phyloP scores from a whole-genome alignment of 345 rosid genomes.

The Citrus australasica region DNA sequence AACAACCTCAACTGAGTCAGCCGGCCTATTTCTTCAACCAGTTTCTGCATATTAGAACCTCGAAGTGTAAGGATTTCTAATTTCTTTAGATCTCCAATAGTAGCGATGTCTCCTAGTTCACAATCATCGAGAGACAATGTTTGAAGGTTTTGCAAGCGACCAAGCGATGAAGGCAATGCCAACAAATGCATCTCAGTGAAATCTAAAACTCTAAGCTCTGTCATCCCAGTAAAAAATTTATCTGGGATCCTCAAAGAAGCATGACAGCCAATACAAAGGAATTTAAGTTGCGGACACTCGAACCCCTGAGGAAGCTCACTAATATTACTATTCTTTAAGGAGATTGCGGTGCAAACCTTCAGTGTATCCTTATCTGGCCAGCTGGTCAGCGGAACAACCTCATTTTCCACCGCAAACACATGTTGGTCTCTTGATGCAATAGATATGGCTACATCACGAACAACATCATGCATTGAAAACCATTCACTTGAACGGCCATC shows the following conservation, averaged over 20 bases:
- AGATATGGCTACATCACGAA: slow-evolving; percentile 8
- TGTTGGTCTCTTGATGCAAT: not conserved
- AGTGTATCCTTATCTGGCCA: too few relatives aligned
- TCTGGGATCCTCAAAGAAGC: not conserved
- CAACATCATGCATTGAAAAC: slow-evolving; percentile 12
- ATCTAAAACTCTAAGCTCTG: not conserved
- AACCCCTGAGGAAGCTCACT: not conserved
- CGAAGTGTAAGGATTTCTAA: not conserved
- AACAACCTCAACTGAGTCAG: slow-evolving; percentile 9
- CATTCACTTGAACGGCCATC: not conserved
- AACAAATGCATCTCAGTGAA: too few relatives aligned
- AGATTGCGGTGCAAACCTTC: too few relatives aligned
- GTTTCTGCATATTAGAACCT: not conserved
- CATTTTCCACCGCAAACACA: too few relatives aligned
- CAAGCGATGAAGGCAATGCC: not conserved
- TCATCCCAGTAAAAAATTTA: not conserved
- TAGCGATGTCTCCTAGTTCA: not conserved
- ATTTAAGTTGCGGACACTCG: not conserved
- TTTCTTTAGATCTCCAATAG: not conserved
- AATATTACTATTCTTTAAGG: not conserved
- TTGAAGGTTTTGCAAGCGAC: not conserved
- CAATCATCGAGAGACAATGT: not conserved
- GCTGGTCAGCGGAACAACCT: too few relatives aligned
- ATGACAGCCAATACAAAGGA: accelerated
- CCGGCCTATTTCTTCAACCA: slow-evolving; percentile 18